Conservation (phyloP, 345 rosid species). For the Trapa incisa region DNA sequence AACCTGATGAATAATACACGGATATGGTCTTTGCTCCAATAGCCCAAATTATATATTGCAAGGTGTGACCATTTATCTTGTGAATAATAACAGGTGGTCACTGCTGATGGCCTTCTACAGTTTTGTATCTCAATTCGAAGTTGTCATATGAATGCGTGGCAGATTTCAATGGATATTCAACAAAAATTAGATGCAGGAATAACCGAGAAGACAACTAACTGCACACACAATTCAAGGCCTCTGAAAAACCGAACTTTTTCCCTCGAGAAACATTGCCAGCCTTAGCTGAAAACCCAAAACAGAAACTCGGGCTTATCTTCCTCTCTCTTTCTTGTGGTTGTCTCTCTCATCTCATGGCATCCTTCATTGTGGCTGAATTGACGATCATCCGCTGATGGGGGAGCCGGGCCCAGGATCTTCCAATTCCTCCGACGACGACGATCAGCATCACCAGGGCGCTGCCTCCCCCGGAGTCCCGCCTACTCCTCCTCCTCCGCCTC, state of each 20-base stretch:
- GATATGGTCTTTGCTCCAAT: background rate
- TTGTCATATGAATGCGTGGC: too few relatives aligned
- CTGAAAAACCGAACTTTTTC: background rate
- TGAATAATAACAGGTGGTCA: constrained; percentile 6
- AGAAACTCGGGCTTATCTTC: background rate
- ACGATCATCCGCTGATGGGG: constrained; percentile 39
- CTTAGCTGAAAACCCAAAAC: background rate
- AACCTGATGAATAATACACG: background rate
- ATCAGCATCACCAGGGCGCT: background rate
- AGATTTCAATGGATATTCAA: too few relatives aligned
- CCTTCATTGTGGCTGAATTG: constrained; percentile 14
- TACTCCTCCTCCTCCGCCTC: constrained; percentile 6
- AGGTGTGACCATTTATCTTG: constrained; percentile 5
- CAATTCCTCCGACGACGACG: background rate
- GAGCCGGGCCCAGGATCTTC: constrained; percentile 34
- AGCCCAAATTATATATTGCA: background rate
- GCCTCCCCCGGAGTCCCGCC: constrained; percentile 3
- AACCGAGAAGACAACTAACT: too few relatives aligned
- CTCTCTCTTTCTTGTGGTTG: background rate
- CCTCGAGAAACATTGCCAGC: background rate
- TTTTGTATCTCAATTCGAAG: too few relatives aligned
- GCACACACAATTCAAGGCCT: background rate
- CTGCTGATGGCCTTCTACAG: too few relatives aligned
- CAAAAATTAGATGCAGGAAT: too few relatives aligned
- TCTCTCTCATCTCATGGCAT: constrained; percentile 13